Base-by-base conservation (phyloP, 768 basidiomycete species). In the Termitomyces sp. region DNA sequence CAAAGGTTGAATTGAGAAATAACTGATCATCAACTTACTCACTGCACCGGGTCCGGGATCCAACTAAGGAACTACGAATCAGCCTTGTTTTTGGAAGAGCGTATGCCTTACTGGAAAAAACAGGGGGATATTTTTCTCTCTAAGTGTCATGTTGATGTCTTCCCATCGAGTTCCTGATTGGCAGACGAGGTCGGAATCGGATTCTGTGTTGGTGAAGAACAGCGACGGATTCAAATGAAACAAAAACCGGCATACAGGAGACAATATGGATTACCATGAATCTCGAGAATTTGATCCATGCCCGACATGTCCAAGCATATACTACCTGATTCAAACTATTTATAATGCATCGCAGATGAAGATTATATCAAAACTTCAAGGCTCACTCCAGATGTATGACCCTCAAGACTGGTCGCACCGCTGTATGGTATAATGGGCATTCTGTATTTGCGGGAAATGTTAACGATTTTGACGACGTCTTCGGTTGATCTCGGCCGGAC, bases 341-440 rank as follows among this genome's bases (percentile, higher is more conserved):
- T 46, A 41, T 27, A n/a, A 56, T 44, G 49, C 46, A 46, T 34
- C 39, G 49, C 39, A 32, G 39, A 44, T 50, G 34, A 2, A 48
- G 22, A 53, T 47, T 24, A 52, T 20, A 41, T 34, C 46, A 14
- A 37, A 55, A 60, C 22, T 36, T 39, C 39, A 29, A 24, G 12
- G 70, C 78, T 56, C 64, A 90, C 90, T 29, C 88, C 89, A 48
- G 83, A 82, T 60, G 87, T 91, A 71, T 96, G 92, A 0, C 92
- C 92, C 68, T 96, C 94, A 13, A 95, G 76, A 65, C 86, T 88
- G 0, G 92, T 96, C 12, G 90, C 93, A 2, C 92, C 94, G 48
- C 88, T 85, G 65, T 87, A 94, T 2, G 92, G 84, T 16, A 84
- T 84, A 27, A 96, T 78, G 3, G 94, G 94, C 34, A 96, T 76